Conservation (phyloP, 139 green algal species). For the Asterochloris sp. region DNA sequence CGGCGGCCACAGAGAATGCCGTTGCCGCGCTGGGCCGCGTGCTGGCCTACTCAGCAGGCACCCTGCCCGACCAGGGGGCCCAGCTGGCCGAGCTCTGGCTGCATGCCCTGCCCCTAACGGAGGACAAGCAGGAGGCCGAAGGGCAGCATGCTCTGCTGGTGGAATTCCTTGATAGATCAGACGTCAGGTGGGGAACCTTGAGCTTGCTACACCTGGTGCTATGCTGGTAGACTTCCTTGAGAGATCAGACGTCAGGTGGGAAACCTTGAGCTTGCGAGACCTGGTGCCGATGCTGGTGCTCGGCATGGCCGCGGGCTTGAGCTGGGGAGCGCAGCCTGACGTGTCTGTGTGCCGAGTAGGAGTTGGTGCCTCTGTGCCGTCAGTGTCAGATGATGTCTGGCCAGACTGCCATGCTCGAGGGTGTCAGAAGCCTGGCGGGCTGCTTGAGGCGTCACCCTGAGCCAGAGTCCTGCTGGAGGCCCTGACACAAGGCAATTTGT, state of each 20-base stretch:
- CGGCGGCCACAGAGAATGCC: slow-evolving; percentile 80
- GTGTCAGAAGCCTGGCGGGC: too few species aligned
- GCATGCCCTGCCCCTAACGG: slow-evolving; percentile 55
- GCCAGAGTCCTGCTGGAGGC: too few species aligned
- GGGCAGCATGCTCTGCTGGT: slow-evolving; percentile 80
- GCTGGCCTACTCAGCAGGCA: slow-evolving; percentile 27
- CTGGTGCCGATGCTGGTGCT: too few species aligned
- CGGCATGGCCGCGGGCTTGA: too few species aligned
- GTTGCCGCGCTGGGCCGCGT: slow-evolving; percentile 67
- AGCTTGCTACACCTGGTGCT: neutral
- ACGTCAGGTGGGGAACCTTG: slow-evolving; percentile 13
- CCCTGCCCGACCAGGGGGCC: slow-evolving; percentile 16
- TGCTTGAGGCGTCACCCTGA: too few species aligned
- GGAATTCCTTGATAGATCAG: slow-evolving; percentile 52
- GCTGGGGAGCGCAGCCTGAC: too few species aligned
- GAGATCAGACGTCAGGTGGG: slow-evolving; percentile 29
- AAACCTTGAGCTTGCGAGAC: neutral
- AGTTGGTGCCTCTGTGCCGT: too few species aligned
- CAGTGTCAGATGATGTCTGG: too few species aligned
- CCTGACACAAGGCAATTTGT: too few species aligned
- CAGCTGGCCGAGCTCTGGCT: slow-evolving; percentile 46
- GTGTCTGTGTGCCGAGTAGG: too few species aligned
- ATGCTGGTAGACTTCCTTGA: slow-evolving; percentile 41
- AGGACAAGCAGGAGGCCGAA: slow-evolving; percentile 66
- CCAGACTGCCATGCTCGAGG: too few species aligned